Conservation (phyloP, 352 stramenopile species). For the Phytophthora constricta region DNA sequence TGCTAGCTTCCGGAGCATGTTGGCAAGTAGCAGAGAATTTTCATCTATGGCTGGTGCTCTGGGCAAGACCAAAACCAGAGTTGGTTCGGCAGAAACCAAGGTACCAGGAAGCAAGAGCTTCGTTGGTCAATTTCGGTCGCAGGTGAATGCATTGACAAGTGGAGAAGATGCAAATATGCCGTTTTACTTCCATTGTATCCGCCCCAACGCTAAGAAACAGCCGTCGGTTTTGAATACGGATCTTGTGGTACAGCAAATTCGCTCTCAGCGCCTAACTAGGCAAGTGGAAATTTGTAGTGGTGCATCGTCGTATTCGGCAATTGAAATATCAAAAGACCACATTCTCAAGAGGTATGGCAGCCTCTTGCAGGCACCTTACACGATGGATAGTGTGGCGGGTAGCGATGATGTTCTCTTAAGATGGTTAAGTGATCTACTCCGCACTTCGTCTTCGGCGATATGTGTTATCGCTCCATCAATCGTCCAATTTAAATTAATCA, state of each 20-base stretch:
- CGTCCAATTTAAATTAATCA: conserved; percentile 39
- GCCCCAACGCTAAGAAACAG: conserved; percentile 42
- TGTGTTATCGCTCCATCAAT: conserved; percentile 19
- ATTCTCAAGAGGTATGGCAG: conserved; percentile 40
- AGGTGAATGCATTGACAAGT: conserved; percentile 35
- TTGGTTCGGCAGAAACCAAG: conserved; percentile 6
- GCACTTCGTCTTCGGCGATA: conserved; percentile 2
- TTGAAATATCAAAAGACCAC: conserved; percentile 30
- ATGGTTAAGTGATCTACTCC: conserved; percentile 28
- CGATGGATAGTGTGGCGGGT: conserved; percentile 9
- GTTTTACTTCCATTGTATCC: conserved; percentile 64
- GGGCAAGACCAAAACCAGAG: conserved; percentile 1
- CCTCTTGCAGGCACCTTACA: conserved; percentile 26
- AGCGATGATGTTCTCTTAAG: conserved; percentile 23
- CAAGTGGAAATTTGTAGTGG: conserved; percentile 42
- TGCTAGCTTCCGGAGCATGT: conserved; percentile 35
- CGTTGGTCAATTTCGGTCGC: conserved; percentile 51
- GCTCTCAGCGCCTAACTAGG: conserved; percentile 38
- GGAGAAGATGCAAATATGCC: conserved; percentile 33
- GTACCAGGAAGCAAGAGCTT: conserved; percentile 36
- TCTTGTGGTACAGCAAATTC: conserved; percentile 41
- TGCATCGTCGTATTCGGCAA: conserved; percentile 27
- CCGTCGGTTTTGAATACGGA: conserved; percentile 35
- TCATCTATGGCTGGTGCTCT: background rate
- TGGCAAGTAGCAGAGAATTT: conserved; percentile 15